Conservation (phyloP, 495 filamentous ascomycete species). For the Annulohypoxylon bovei region DNA sequence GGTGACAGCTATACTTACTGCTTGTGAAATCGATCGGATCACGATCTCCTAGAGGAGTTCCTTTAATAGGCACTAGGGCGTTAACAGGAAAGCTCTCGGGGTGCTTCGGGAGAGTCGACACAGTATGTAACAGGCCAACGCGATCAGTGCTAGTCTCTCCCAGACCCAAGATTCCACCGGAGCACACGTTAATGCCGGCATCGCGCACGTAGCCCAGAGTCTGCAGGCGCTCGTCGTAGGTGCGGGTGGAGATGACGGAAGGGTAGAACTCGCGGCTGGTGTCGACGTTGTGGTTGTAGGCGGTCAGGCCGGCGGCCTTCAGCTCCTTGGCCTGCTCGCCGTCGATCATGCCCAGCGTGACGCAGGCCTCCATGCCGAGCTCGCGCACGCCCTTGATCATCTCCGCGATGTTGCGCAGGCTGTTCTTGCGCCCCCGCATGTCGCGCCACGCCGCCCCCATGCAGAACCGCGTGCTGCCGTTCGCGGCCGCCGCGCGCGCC, state of each 20-base stretch:
- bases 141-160: slow-evolving; percentile 80
- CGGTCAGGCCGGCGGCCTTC: slow-evolving; percentile 82
- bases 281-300: slow-evolving; percentile 91
- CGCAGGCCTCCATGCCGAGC: slow-evolving; percentile 87
- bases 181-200: slow-evolving; percentile 86
- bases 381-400: slow-evolving; percentile 82
- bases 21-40: slow-evolving; percentile 74
- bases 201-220: slow-evolving; percentile 80
- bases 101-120: slow-evolving; percentile 76
- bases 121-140: slow-evolving; percentile 79
- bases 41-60: slow-evolving; percentile 79
- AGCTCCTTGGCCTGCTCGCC: slow-evolving; percentile 77
- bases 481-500: slow-evolving; percentile 77
- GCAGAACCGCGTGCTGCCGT: slow-evolving; percentile 87
- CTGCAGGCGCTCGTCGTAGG: slow-evolving; percentile 82
- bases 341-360: slow-evolving; percentile 91
- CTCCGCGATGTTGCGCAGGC: slow-evolving; percentile 77
- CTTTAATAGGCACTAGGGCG: slow-evolving; percentile 84
- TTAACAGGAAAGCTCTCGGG: slow-evolving; percentile 89
- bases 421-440: slow-evolving; percentile 86
- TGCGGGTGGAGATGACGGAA: slow-evolving; percentile 78
- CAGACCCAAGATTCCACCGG: slow-evolving; percentile 81
- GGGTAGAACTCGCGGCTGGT: slow-evolving; percentile 88
- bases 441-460: slow-evolving; percentile 93
- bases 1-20: slow-evolving; percentile 36